Conservation (phyloP, 1,284 basidiomycete species). For the Coniophora puteana region DNA sequence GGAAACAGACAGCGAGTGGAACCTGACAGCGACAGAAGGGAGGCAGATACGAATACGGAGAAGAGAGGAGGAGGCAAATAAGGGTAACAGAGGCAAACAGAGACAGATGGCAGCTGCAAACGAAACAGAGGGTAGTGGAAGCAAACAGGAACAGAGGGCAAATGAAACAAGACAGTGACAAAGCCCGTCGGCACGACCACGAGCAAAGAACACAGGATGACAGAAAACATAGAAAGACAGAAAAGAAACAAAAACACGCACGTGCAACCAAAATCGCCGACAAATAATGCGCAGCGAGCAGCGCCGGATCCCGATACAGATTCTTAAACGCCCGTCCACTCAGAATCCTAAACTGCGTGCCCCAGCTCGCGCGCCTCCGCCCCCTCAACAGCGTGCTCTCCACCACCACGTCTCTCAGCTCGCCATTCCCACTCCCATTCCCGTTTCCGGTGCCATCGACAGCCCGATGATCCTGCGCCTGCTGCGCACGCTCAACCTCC, state of each 20-base stretch:
- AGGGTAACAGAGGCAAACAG: no score
- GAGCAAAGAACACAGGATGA: neutral
- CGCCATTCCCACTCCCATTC: conserved; percentile 28
- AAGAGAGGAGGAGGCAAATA: no score
- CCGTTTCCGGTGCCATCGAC: conserved; percentile 21
- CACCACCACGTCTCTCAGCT: conserved; percentile 60
- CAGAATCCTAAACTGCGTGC: conserved; percentile 89
- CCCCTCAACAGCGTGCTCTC: conserved; percentile 71
- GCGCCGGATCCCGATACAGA: conserved; percentile 88
- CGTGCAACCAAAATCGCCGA: conserved; percentile 81
- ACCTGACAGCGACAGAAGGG: no score
- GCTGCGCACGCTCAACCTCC: conserved; percentile 35
- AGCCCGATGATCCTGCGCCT: conserved; percentile 19
- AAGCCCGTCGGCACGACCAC: no score
- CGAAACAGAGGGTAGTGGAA: no score
- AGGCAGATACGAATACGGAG: no score
- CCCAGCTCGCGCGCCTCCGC: conserved; percentile 81
- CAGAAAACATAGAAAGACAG: conserved; percentile 1
- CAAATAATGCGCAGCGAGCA: conserved; percentile 88
- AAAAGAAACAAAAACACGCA: conserved; percentile 36
- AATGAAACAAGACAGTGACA: no score
- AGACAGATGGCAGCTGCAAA: no score
- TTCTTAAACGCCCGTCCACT: conserved; percentile 99
- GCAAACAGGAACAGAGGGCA: no score
- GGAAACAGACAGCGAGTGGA: no score